phyloP scores from a whole-genome alignment of 306 rosid genomes.

The Alnus glutinosa region DNA sequence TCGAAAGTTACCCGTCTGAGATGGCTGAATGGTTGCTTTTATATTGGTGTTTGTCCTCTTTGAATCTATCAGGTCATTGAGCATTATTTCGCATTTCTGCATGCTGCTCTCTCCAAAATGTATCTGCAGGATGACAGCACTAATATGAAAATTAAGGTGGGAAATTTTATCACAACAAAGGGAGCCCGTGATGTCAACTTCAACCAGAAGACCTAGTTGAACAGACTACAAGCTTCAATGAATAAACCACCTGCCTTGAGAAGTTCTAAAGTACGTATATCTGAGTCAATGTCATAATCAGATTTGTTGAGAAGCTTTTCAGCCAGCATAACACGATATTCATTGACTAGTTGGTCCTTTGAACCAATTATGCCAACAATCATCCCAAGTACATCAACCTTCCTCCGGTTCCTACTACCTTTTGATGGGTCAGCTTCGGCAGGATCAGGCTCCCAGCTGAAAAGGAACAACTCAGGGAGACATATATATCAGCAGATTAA shows the following conservation, averaged over 20 bases:
- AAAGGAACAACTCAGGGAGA: slow-evolving; percentile 28
- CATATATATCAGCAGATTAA: slow-evolving; percentile 23
- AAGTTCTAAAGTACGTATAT: slow-evolving; percentile 93
- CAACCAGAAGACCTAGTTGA: slow-evolving; percentile 19
- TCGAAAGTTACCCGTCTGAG: no score
- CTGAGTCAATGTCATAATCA: slow-evolving; percentile 92
- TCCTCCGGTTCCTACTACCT: slow-evolving; percentile 84
- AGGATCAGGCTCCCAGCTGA: slow-evolving; percentile 99
- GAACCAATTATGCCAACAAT: slow-evolving; percentile 93
- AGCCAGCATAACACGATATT: slow-evolving; percentile 97
- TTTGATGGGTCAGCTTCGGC: slow-evolving; percentile 94
- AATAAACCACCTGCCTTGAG: slow-evolving; percentile 59
- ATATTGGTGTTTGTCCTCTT: slow-evolving; percentile 75
- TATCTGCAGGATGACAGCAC: slow-evolving; percentile 55
- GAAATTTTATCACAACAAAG: background rate
- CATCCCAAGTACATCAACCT: slow-evolving; percentile 98
- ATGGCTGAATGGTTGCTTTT: slow-evolving; percentile 58
- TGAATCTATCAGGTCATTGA: slow-evolving; percentile 87
- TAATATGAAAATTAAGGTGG: slow-evolving; percentile 16
- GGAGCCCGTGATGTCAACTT: slow-evolving; percentile 10
- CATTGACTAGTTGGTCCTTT: slow-evolving; percentile 91
- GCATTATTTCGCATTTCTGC: slow-evolving; percentile 98
- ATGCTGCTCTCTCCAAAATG: slow-evolving; percentile 98
- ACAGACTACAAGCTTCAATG: slow-evolving; percentile 10
- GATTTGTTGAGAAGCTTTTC: slow-evolving; percentile 95